These are phyloP conservation scores for Camellia sinensis DNA, from an alignment of 148 eudicot genomes.

Conservation along the genomic window DNA sequence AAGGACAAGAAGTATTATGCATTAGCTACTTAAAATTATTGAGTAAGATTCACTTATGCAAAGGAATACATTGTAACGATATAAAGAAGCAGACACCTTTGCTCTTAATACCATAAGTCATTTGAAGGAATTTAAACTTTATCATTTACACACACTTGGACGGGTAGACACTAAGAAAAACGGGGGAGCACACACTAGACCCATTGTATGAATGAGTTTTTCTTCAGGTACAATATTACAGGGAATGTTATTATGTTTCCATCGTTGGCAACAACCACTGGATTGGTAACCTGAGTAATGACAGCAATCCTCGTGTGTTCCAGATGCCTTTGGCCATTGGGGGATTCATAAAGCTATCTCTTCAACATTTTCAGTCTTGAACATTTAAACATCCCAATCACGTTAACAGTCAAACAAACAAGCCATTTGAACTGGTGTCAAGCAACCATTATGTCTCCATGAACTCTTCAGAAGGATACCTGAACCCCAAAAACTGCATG, in stretches of 20 bases:
- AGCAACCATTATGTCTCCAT: slow-evolving; percentile 62
- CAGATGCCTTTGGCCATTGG: slow-evolving; percentile 67
- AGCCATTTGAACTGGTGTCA: background rate
- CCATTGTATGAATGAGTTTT: slow-evolving; percentile 76
- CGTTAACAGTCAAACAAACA: background rate
- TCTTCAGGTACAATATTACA: slow-evolving; percentile 53
- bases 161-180: background rate
- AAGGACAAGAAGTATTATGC: background rate
- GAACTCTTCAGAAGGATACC: slow-evolving; percentile 39
- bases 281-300: slow-evolving; percentile 75
- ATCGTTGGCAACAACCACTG: slow-evolving; percentile 69
- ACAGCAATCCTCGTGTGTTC: slow-evolving; percentile 45
- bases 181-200: slow-evolving; percentile 43
- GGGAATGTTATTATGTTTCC: slow-evolving; percentile 61
- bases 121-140: background rate
- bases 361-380: slow-evolving; percentile 28
- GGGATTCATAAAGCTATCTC: slow-evolving; percentile 71
- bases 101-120: background rate
- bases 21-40: background rate
- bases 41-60: background rate
- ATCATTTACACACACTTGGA: background rate
- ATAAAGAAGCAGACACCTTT: background rate
- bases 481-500: slow-evolving; percentile 52
- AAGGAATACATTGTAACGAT: background rate
- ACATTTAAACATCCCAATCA: slow-evolving; percentile 19